phyloP scores from a whole-genome alignment of 208 protist species.

The Wallacemonas collosoma region DNA sequence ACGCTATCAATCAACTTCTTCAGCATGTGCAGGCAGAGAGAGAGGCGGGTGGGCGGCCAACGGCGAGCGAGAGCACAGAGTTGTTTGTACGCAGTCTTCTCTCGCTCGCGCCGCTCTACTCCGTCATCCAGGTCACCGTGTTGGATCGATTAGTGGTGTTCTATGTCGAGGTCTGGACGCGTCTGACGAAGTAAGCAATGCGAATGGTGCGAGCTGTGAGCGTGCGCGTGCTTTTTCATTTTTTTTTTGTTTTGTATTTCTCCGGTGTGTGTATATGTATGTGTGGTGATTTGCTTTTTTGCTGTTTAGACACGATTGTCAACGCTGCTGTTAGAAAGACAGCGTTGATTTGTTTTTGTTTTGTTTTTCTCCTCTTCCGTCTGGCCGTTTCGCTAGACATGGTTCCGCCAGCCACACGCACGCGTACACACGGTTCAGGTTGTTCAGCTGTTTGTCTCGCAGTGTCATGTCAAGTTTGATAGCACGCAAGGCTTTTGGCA shows the following conservation, averaged over 20 bases:
- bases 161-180: slow-evolving; percentile 83
- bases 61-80: slow-evolving; percentile 59
- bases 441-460: not conserved
- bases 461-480: not conserved
- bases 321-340: not conserved
- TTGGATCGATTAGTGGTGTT: slow-evolving; percentile 77
- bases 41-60: slow-evolving; percentile 28
- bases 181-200: slow-evolving; percentile 42
- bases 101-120: slow-evolving; percentile 63
- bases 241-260: not conserved
- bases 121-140: slow-evolving; percentile 58
- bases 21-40: slow-evolving; percentile 26
- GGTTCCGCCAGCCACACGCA: too few relatives aligned
- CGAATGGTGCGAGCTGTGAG: not conserved
- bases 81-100: slow-evolving; percentile 39
- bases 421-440: too few relatives aligned
- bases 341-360: not conserved
- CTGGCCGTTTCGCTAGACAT: too few relatives aligned
- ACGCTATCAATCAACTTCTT: slow-evolving; percentile 37
- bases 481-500: not conserved
- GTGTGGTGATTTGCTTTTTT: slow-evolving; percentile 6
- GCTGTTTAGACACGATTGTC: not conserved
- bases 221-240: not conserved
- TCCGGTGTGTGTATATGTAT: not conserved
- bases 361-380: not conserved